phyloP scores from a whole-genome alignment of 768 basidiomycete genomes.

The Naganishia friedmannii region DNA sequence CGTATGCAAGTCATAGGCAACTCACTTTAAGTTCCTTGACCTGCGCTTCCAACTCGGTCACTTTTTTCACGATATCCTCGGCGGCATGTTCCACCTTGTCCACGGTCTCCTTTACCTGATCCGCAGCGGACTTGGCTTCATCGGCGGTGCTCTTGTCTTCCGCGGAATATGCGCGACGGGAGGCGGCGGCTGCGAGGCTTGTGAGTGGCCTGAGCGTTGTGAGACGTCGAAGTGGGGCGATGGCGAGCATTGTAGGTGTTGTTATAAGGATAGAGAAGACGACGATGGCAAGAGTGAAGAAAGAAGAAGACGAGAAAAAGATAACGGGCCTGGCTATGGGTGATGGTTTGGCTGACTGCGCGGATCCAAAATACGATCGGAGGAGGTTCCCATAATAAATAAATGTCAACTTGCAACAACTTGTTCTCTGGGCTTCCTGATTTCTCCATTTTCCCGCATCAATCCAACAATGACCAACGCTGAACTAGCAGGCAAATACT shows the following conservation, averaged over 20 bases:
- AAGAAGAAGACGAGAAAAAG: not conserved
- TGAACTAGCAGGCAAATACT: constrained; percentile 5
- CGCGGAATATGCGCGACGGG: not conserved
- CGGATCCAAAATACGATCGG: constrained; percentile 3
- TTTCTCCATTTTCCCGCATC: no score
- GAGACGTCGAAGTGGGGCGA: not conserved
- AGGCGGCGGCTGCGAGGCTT: not conserved
- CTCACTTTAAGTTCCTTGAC: constrained; percentile 70
- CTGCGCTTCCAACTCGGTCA: constrained; percentile 41
- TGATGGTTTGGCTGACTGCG: not conserved
- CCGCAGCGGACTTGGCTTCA: not conserved
- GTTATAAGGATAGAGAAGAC: no score
- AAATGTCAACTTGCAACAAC: no score
- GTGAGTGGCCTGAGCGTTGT: not conserved
- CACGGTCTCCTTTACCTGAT: constrained; percentile 25
- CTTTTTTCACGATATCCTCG: constrained; percentile 40
- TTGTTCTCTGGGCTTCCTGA: no score
- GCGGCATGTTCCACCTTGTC: constrained; percentile 35
- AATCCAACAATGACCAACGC: constrained; percentile 4
- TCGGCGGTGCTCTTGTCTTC: not conserved
- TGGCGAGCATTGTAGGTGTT: constrained; percentile 8
- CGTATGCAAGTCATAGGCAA: not conserved
- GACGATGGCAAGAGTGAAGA: not conserved
- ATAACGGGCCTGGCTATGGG: not conserved
- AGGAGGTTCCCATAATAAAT: not conserved